Conservation (phyloP, 176 grass and related monocot genomes). For the Otatea glauca region DNA sequence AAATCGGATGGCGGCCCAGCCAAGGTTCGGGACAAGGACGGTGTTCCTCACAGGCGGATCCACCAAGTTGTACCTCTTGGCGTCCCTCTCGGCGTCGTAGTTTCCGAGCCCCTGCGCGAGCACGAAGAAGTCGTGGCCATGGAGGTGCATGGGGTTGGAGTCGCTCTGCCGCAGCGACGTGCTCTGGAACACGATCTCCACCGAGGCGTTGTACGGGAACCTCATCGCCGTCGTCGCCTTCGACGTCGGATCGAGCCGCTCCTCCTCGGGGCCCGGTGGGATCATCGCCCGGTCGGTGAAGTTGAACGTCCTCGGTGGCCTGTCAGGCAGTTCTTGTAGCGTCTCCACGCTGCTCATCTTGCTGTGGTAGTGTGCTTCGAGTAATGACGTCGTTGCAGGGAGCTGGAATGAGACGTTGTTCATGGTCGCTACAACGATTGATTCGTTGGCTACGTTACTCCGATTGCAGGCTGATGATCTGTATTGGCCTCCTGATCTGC, state of each 20-base stretch:
- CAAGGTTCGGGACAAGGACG: background rate
- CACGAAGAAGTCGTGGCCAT: constrained; percentile 58
- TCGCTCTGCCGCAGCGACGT: constrained; percentile 48
- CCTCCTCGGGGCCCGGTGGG: background rate
- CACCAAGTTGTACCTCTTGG: constrained; percentile 33
- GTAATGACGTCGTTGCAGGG: background rate
- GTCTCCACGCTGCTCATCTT: background rate
- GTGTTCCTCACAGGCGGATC: constrained; percentile 46
- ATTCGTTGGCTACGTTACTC: constrained; percentile 4
- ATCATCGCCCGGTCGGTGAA: background rate
- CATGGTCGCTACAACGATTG: background rate
- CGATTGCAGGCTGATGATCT: background rate
- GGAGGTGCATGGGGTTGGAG: constrained; percentile 76
- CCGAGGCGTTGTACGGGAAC: background rate
- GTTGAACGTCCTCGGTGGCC: background rate
- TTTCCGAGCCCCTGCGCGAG: constrained; percentile 52
- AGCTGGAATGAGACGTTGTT: too few relatives aligned
- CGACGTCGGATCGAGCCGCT: background rate
- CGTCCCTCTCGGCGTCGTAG: constrained; percentile 52
- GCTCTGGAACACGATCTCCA: constrained; percentile 70
- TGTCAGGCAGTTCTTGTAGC: background rate
- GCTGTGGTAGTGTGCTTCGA: background rate
- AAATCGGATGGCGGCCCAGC: constrained; percentile 23
- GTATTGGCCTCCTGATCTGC: background rate
- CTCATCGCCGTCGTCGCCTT: constrained; percentile 4